A percentile compares a stretch with the other conserved stretches of the same genome.
phyloP scores from a whole-genome alignment of 345 rosid species.

The Syzygium aqueum region DNA sequence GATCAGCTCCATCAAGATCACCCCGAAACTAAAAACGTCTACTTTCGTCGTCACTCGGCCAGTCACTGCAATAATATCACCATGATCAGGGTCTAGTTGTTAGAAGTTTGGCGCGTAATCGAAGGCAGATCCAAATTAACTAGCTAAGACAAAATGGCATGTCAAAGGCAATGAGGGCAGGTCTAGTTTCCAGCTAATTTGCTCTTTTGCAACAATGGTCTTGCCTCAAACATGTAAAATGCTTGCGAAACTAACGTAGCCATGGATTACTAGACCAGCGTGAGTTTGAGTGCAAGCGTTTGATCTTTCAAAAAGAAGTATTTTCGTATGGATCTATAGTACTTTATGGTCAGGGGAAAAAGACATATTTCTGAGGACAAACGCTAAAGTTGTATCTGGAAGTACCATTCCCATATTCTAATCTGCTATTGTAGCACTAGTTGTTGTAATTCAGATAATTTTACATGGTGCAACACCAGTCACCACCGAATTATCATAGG shows the following conservation, averaged over 20 bases:
- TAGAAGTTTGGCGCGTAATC: not conserved
- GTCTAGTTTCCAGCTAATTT: not conserved
- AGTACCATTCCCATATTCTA: not conserved
- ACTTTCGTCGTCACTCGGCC: constrained; percentile 95
- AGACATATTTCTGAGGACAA: not conserved
- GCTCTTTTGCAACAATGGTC: not conserved
- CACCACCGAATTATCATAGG: not conserved
- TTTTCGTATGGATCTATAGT: not conserved
- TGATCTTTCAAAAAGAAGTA: not conserved
- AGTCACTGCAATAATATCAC: constrained; percentile 45
- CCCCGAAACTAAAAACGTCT: constrained; percentile 84
- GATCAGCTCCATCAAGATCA: constrained; percentile 85
- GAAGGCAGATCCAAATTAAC: not conserved
- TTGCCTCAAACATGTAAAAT: not conserved
- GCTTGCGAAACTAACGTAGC: not conserved
- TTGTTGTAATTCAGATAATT: not conserved
- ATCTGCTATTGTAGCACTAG: not conserved
- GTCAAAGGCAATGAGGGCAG: not conserved
- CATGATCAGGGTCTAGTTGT: not conserved
- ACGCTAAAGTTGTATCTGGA: not conserved
- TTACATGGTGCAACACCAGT: not conserved
- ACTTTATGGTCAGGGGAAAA: not conserved
- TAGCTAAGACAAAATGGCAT: not conserved
- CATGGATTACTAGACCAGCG: not conserved
- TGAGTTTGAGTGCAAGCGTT: not conserved